Evolutionary conservation across 805 yeast species (phyloP).

Genomic region (Ogataea kodamae): DNA sequence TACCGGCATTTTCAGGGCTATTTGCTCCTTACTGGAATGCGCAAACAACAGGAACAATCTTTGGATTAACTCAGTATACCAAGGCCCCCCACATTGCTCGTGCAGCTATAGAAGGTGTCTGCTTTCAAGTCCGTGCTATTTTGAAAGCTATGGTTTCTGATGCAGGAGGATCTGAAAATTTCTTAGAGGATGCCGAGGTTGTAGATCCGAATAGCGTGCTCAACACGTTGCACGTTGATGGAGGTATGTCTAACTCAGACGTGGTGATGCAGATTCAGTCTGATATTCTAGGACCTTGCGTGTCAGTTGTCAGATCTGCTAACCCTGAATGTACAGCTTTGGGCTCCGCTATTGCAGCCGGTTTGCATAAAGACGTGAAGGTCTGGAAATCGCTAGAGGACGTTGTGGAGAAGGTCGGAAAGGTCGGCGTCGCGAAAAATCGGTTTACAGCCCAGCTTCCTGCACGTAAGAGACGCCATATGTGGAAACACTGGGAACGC

Average conservation of each 20-base stretch:
- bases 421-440: constrained; percentile 23
- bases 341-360: constrained; percentile 97
- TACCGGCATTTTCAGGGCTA: constrained; percentile 91
- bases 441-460: constrained; percentile 37
- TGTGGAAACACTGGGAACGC: constrained; percentile 77
- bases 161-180: constrained; percentile 52
- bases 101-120: constrained; percentile 93
- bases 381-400: constrained; percentile 78
- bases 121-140: constrained; percentile 90
- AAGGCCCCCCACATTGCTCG: constrained; percentile 88
- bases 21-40: constrained; percentile 97
- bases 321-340: constrained; percentile 90
- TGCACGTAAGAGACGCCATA: constrained; percentile 55
- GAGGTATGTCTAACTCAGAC: constrained; percentile 90
- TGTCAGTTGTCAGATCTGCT: constrained; percentile 73
- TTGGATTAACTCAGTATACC: constrained; percentile 92
- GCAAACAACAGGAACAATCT: constrained; percentile 86
- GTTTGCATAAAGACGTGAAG: constrained; percentile 58
- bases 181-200: constrained; percentile 48
- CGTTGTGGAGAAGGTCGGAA: constrained; percentile 43
- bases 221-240: constrained; percentile 68
- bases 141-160: constrained; percentile 86
- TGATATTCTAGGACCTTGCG: constrained; percentile 85
- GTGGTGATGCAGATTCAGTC: constrained; percentile 94
- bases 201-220: constrained; percentile 40